Conservation (phyloP, 768 basidiomycete species). For the Nidula microcarpa region DNA sequence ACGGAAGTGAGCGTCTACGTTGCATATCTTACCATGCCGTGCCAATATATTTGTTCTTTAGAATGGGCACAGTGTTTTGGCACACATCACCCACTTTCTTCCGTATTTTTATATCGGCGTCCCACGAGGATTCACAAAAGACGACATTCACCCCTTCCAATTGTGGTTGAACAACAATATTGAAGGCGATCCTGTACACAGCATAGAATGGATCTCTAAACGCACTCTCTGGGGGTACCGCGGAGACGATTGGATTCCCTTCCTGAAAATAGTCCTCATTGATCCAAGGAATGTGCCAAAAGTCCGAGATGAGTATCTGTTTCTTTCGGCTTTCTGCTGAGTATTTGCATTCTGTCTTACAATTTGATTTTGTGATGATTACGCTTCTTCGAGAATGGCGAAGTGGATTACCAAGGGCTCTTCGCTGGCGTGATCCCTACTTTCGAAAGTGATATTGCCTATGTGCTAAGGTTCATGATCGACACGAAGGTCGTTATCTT, state of each 20-base stretch:
- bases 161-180: slow-evolving; percentile 26
- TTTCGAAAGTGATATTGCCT: slow-evolving; percentile 93
- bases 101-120: slow-evolving; percentile 93
- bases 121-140: slow-evolving; percentile 75
- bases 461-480: slow-evolving; percentile 94
- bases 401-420: slow-evolving; percentile 62
- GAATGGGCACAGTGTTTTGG: slow-evolving; percentile 88
- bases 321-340: neutral
- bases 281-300: slow-evolving; percentile 80
- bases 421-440: slow-evolving; percentile 59
- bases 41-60: slow-evolving; percentile 19
- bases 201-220: slow-evolving; percentile 58
- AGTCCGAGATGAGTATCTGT: slow-evolving; percentile 78
- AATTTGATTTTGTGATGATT: slow-evolving; percentile 15
- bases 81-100: slow-evolving; percentile 74
- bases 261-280: slow-evolving; percentile 78
- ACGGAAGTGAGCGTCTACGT: slow-evolving; percentile 57
- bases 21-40: neutral
- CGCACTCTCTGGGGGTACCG: slow-evolving; percentile 85
- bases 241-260: slow-evolving; percentile 75
- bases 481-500: slow-evolving; percentile 70
- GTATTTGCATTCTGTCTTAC: slow-evolving; percentile 6
- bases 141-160: slow-evolving; percentile 64
- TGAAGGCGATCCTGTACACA: slow-evolving; percentile 32
- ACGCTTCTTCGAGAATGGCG: slow-evolving; percentile 73